Evolutionary conservation across 1,284 basidiomycete species (phyloP), one percentile per base, ranked within the genome.

Genomic region (Ceratobasidium sp.): DNA sequence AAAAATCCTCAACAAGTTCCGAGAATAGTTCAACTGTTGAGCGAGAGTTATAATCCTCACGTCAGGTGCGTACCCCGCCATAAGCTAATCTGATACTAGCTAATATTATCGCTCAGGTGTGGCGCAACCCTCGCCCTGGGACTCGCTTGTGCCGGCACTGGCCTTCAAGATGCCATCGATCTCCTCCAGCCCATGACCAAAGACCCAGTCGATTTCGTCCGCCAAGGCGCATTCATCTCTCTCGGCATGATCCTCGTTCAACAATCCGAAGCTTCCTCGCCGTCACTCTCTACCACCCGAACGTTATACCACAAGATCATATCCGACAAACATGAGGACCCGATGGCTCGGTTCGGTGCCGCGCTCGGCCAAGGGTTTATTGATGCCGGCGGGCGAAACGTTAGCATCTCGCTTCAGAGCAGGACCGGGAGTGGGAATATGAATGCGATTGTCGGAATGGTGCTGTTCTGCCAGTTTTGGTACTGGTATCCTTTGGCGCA

Each of bases 401-500:
- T 94, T 76, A 98, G 95, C 10, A 95, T 99, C 81, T 95, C 91
- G 81, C 86, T 98, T 75, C 93, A 96, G 82, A 97, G 94, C 81
- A 90, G 94, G 78, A 95, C 94, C 5, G 97, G 97, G 5, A 96
- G 92, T 79, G 89, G 89, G 80, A 96, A 98, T 83, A 96, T 95
- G 80, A 94, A 90, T 76, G 95, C 96, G 2, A 94, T 98, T 78
- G 95, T 98, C 51, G 97, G 97, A 35, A 96, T 98, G 94, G 91
- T 93, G 20, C 85, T 99, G 82, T 99, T 99, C 86, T 95, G 93
- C 81, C 97, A 99, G 83, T 98, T 98, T 85, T 99, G 97, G 97
- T 98, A 98, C 83, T 99, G 97, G 97, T 99, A 96, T 85, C 97
- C 97, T 45, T 86, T 98, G 35, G 95, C 96, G n/a, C 96, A 98